Evolutionary conservation across 768 basidiomycete genomes (phyloP), one percentile per base, ranked within the genome.

Genomic region (Coprinopsis sp.): DNA sequence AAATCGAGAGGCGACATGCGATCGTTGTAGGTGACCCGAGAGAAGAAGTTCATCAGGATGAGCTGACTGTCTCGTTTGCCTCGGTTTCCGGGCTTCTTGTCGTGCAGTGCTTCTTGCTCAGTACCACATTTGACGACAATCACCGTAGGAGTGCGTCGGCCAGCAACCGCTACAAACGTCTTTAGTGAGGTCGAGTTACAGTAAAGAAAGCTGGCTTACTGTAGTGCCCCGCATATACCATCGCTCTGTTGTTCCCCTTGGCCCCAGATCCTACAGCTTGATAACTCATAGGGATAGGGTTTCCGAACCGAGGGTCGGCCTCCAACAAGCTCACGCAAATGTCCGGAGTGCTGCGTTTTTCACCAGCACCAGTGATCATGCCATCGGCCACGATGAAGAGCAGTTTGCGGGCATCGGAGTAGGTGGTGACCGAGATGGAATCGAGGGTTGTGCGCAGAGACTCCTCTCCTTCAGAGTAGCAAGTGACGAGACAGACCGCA

Each of bases 181-280:
- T 37, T 31, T 33, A 41, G 29, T 47, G 51, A 29, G 47, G 45
- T 22, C 19, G 27, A 22, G n/a, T 21, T 7, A 40, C 27, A 46
- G 34, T 23, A 37, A 22, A 21, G 28, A 52, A 29, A 38, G 44
- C 29, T 14, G 25, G 78, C 91, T 62, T 64, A 94, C 92, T 89
- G 66, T 98, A 97, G 71, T 99, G 95, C n/a, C 96, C 96, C 42
- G 96, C 96, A 71, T 99, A 98, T 16, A 98, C 89, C 90, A 96
- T 90, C 6, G 95, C 95, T 45, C 92, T 78, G 57, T 99, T 99
- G 61, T 93, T 84, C 44, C 76, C 77, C 71, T 98, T 97, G 16
- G 81, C 68, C 2, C 96, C 95, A 7, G 85, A 79, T 2, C 92
- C 96, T 23, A 99, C 91, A 2, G 96, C 89, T 46, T 77, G 67